Conservation (phyloP, 148 eudicot genomes). For the Camellia sinensis region DNA sequence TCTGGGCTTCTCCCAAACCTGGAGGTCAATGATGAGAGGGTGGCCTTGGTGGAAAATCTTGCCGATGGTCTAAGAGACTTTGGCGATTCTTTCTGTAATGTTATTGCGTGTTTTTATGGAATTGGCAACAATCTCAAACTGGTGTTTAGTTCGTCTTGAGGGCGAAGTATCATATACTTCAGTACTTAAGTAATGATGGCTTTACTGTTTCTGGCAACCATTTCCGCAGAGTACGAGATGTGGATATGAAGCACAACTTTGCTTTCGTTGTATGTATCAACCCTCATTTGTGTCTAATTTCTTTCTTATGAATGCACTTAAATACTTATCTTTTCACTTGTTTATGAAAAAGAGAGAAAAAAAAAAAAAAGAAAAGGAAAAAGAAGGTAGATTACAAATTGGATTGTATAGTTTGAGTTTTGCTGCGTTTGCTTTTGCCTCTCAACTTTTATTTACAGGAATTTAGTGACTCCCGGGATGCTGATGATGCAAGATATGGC, state of each 20-base stretch:
- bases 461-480: slow-evolving; percentile 89
- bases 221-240: slow-evolving; percentile 99
- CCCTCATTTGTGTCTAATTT: slow-evolving; percentile 14
- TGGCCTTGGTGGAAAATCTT: slow-evolving; percentile 93
- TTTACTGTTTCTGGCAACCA: slow-evolving; percentile 93
- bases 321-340: background rate
- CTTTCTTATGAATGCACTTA: slow-evolving; percentile 11
- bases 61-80: slow-evolving; percentile 85
- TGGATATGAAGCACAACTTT: slow-evolving; percentile 98
- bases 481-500: slow-evolving; percentile 86
- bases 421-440: slow-evolving; percentile 18
- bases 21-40: slow-evolving; percentile 93
- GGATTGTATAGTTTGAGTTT: slow-evolving; percentile 20
- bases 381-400: background rate
- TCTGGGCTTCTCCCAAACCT: slow-evolving; percentile 92
- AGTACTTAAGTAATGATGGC: slow-evolving; percentile 94
- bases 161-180: slow-evolving; percentile 75
- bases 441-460: slow-evolving; percentile 48
- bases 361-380: no score
- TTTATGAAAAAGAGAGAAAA: background rate
- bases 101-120: slow-evolving; percentile 92
- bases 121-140: slow-evolving; percentile 91
- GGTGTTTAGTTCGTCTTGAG: slow-evolving; percentile 98
- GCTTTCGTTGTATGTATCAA: slow-evolving; percentile 89
- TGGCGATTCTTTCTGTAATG: slow-evolving; percentile 92